Conservation (phyloP, 768 basidiomycete species). For the Coprinopsis cinerea region DNA sequence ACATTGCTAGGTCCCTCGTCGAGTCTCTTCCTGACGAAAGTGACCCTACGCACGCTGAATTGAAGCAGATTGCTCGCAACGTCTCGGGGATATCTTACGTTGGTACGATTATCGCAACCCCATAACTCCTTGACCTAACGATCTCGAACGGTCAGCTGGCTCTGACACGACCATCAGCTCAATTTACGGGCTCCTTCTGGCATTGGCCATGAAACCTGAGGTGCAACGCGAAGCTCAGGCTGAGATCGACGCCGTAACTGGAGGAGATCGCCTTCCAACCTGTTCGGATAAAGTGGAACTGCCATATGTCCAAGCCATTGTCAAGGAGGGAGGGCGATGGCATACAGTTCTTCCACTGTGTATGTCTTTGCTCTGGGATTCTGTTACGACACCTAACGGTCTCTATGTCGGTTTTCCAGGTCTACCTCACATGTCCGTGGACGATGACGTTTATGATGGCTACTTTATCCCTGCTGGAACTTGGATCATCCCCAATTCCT, state of each 20-base stretch:
- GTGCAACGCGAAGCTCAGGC: slow-evolving; percentile 14
- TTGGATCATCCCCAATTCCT: not conserved
- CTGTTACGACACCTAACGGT: not conserved
- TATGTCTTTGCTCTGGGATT: slow-evolving; percentile 8
- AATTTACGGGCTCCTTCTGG: slow-evolving; percentile 5
- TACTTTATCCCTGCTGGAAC: slow-evolving; percentile 16
- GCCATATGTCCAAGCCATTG: slow-evolving; percentile 31
- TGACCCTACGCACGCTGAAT: not conserved
- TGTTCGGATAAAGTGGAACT: slow-evolving; percentile 15
- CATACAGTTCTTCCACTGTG: slow-evolving; percentile 14
- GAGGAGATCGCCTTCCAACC: slow-evolving; percentile 11
- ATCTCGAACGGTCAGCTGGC: not conserved
- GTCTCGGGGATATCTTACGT: not conserved
- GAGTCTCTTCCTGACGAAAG: not conserved
- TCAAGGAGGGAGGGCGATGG: slow-evolving; percentile 26
- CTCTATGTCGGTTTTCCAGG: slow-evolving; percentile 12
- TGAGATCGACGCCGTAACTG: slow-evolving; percentile 14
- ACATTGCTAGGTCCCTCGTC: not conserved
- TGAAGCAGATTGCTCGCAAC: not conserved
- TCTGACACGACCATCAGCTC: not conserved
- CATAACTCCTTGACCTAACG: not conserved
- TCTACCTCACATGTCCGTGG: slow-evolving; percentile 12
- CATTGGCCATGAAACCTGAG: slow-evolving; percentile 14
- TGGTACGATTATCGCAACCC: not conserved
- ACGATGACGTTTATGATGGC: slow-evolving; percentile 16